These are phyloP conservation scores for Paramecium pentaurelia DNA, from an alignment of 73 alveolate genomes.

Conservation along the genomic window DNA sequence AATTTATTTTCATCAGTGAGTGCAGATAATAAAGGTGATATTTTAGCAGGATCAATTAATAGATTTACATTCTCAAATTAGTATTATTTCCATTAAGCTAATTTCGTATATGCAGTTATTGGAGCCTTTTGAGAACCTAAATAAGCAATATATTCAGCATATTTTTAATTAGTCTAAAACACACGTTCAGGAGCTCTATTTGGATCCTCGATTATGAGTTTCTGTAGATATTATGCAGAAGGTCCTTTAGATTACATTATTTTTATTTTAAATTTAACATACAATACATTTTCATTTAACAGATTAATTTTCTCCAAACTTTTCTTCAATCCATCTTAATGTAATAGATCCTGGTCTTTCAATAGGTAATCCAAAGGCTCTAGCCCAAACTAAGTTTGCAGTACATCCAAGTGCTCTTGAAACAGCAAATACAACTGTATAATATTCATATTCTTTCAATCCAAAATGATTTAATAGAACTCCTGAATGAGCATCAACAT, in stretches of 20 bases:
- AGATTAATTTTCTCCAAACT: constrained; percentile 29
- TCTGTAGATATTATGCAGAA: background rate
- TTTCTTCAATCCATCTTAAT: constrained; percentile 30
- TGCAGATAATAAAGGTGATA: background rate
- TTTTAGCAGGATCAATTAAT: constrained; percentile 13
- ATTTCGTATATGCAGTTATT: background rate
- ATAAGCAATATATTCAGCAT: constrained; percentile 6
- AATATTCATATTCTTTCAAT: constrained; percentile 68
- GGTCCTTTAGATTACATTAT: constrained; percentile 36
- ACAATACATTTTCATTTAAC: background rate
- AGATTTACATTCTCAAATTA: constrained; percentile 7
- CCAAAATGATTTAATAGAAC: constrained; percentile 84
- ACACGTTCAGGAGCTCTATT: background rate
- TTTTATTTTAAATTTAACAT: background rate
- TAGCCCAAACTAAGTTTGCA: constrained; percentile 87
- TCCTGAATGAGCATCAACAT: constrained; percentile 93
- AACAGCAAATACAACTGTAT: constrained; percentile 92
- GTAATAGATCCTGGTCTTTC: constrained; percentile 80
- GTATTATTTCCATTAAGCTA: constrained; percentile 10
- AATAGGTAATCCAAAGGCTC: constrained; percentile 87
- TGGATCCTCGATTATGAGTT: background rate
- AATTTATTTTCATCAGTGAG: background rate
- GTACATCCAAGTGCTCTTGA: constrained; percentile 90
- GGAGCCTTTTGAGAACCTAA: background rate
- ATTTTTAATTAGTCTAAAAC: constrained; percentile 16